Percentiles rank a stretch among this genome's conserved stretches.
phyloP scores from a whole-genome alignment of 192 early-diverging fungal genomes.

The Helicostylum pulchrum region DNA sequence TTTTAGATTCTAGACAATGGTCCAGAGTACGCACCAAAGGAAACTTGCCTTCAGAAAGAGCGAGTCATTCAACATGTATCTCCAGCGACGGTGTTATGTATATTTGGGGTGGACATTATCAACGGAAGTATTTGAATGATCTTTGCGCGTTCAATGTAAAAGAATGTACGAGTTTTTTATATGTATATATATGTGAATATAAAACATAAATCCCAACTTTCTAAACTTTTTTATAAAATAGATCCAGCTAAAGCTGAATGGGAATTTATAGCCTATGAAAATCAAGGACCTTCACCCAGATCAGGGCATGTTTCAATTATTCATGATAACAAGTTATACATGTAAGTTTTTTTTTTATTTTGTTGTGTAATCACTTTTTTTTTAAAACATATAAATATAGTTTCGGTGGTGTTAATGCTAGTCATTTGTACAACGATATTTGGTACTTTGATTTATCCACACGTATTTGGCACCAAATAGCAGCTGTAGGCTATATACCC shows the following conservation, averaged over 20 bases:
- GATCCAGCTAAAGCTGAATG: constrained; percentile 21
- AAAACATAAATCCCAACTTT: too few species aligned
- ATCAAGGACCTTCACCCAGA: constrained; percentile 25
- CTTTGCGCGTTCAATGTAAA: constrained; percentile 46
- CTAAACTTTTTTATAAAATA: neutral
- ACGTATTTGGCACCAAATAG: constrained; percentile 40
- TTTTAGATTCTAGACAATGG: constrained; percentile 45
- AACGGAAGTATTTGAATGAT: constrained; percentile 45
- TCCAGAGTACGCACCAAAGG: constrained; percentile 35
- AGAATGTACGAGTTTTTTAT: constrained; percentile 32
- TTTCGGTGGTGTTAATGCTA: constrained; percentile 52
- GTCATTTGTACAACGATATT: constrained; percentile 52
- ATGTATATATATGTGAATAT: too few species aligned
- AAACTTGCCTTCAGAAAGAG: constrained; percentile 34
- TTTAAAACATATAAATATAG: constrained; percentile 18
- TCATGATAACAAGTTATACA: constrained; percentile 27
- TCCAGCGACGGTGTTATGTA: constrained; percentile 41
- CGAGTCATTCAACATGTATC: constrained; percentile 44
- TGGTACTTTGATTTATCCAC: constrained; percentile 50
- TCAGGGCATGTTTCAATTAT: constrained; percentile 25
- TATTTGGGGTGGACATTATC: constrained; percentile 43
- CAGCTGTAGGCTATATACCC: constrained; percentile 44
- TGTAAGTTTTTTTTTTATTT: constrained; percentile 7
- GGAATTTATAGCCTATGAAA: constrained; percentile 17
- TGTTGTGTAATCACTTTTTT: neutral